phyloP scores from a whole-genome alignment of 352 stramenopile genomes.

The Phytopythium sindhum region DNA sequence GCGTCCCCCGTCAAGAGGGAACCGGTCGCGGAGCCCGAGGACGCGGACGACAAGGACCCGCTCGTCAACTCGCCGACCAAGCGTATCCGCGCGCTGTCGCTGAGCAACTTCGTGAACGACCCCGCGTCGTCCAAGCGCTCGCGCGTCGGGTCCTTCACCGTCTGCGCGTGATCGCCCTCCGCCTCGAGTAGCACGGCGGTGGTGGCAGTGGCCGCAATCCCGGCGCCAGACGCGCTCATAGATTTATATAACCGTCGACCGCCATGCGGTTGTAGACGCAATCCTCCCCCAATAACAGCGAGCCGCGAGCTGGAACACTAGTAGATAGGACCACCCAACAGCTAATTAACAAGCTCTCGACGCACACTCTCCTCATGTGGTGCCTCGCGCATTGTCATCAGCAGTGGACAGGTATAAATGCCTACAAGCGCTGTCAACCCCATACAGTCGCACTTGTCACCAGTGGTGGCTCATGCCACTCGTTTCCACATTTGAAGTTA shows the following conservation, averaged over 20 bases:
- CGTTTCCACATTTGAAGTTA: too few relatives aligned
- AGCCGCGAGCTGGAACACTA: background rate
- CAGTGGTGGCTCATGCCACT: too few relatives aligned
- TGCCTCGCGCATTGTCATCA: background rate
- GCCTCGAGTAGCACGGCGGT: background rate
- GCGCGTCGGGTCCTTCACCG: slow-evolving; percentile 57
- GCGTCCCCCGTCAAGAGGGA: slow-evolving; percentile 20
- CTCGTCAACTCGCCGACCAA: slow-evolving; percentile 66
- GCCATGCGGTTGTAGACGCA: background rate
- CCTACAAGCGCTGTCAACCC: too few relatives aligned
- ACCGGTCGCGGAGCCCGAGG: slow-evolving; percentile 11
- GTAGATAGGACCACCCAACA: background rate
- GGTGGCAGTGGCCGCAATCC: background rate
- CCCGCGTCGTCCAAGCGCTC: slow-evolving; percentile 56
- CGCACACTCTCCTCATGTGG: background rate
- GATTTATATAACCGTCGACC: slow-evolving; percentile 5
- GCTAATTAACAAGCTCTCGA: background rate
- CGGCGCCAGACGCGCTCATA: background rate
- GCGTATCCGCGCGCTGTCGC: slow-evolving; percentile 67
- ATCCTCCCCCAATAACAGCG: background rate
- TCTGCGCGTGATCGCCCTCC: slow-evolving; percentile 20
- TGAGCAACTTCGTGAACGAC: slow-evolving; percentile 52
- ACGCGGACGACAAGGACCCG: slow-evolving; percentile 30
- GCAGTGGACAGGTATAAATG: too few relatives aligned
- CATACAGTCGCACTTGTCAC: too few relatives aligned